Base-by-base conservation (phyloP, 805 yeast genomes). In the Metschnikowia hibisci region DNA sequence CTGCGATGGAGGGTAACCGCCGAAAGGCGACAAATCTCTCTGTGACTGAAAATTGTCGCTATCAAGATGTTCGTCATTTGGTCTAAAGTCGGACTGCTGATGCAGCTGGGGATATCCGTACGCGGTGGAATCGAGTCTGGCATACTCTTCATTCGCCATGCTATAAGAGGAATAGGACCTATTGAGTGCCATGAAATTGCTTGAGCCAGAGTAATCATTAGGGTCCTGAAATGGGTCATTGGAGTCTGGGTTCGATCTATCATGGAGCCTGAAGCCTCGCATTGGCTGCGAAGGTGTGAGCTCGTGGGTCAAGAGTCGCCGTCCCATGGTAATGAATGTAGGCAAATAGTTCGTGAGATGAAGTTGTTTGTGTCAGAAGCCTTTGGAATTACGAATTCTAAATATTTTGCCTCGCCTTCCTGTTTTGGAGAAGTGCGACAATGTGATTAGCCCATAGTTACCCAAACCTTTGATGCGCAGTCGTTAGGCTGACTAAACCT, bases 1-100 rank as follows among this genome's bases (percentile, higher is more conserved):
- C n/a, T 87, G 82, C n/a, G 89, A 74, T 6, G 96, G 95, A 1
- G 99, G 98, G 63, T 87, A 91, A 11, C 98, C 98, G 38, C 98
- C 98, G 67, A 91, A 91, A 3, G 98, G 99, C 35, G 54, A 50
- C 15, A 47, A 42, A 26, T 52, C 55, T 18, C 33, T 41, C 12
- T 35, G 30, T 12, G 39, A 3, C 11, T 30, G 39, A n/a, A 6
- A 14, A 6, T 27, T 2, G n/a, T 15, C 25, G 10, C 32, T 23
- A 4, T 35, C 39, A 20, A 20, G 7, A 20, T 6, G 7, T 6
- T 8, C 7, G 23, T 20, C 23, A 8, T 20, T 20, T 20, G 23
- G 2, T 20, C 23, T 6, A 8, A 30, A 25, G n/a, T 34, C 30
- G 22, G n/a, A 12, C 13, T 14, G 30, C 13, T 13, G 38, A n/a